phyloP scores from a whole-genome alignment of 1,284 basidiomycete species.

The Hemileia vastatrix region DNA sequence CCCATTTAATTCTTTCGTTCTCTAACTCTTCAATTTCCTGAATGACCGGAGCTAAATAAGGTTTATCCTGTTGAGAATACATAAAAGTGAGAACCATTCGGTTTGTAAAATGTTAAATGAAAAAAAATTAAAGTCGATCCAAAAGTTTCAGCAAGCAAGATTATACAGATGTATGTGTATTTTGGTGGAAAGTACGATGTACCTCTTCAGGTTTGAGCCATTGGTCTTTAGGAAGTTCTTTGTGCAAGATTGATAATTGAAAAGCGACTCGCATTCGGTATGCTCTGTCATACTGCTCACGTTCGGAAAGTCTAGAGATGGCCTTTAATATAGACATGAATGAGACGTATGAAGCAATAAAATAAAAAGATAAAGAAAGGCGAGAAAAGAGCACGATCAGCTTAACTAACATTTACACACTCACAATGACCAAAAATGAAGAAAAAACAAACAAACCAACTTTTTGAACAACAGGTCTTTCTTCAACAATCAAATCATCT shows the following conservation, averaged over 20 bases:
- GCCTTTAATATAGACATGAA: conserved; percentile 52
- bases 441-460: conserved; percentile 48
- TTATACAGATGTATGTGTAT: background rate
- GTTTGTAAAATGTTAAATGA: background rate
- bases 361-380: no score
- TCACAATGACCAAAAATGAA: background rate
- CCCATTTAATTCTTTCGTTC: conserved; percentile 71
- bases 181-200: conserved; percentile 33
- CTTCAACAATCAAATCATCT: conserved; percentile 89
- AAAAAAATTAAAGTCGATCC: background rate
- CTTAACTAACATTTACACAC: no score
- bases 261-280: conserved; percentile 80
- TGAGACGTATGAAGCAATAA: background rate
- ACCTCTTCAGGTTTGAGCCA: conserved; percentile 75
- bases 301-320: conserved; percentile 64
- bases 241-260: conserved; percentile 70
- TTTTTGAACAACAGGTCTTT: conserved; percentile 72
- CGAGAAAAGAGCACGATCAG: no score
- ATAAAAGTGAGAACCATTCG: conserved; percentile 6
- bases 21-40: conserved; percentile 66
- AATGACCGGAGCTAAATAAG: conserved; percentile 79
- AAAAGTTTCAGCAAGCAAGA: background rate
- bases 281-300: conserved; percentile 78
- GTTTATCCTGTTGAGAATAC: conserved; percentile 59
- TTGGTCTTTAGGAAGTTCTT: conserved; percentile 70